phyloP scores from a whole-genome alignment of 345 rosid species.

The Orychophragmus violaceus region DNA sequence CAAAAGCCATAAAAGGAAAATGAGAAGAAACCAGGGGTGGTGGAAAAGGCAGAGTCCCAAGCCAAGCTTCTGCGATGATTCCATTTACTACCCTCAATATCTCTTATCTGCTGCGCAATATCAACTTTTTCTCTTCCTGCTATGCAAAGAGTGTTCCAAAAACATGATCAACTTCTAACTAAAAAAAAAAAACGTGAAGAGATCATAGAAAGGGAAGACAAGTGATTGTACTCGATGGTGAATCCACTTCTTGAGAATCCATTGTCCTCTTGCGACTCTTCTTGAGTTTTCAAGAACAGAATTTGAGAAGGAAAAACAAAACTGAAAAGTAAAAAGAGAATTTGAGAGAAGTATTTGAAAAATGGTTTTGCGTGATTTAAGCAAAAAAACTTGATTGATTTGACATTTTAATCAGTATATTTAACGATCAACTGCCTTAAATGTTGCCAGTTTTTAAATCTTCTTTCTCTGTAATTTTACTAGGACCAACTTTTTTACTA shows the following conservation, averaged over 20 bases:
- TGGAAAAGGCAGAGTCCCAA: conserved; percentile 68
- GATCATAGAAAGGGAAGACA: not conserved
- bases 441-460: not conserved
- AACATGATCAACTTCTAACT: not conserved
- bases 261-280: not conserved
- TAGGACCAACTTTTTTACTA: not conserved
- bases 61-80: conserved; percentile 61
- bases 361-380: not conserved
- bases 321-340: not conserved
- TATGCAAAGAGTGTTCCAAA: not conserved
- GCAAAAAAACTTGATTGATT: not conserved
- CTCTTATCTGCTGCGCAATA: not conserved
- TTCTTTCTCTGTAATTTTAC: too few species aligned
- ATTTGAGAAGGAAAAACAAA: not conserved
- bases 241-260: conserved; percentile 13
- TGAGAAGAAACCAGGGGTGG: conserved; percentile 41
- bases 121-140: conserved; percentile 13
- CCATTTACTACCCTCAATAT: not conserved
- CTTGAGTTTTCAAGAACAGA: not conserved
- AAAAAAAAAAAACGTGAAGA: not conserved
- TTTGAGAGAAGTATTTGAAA: not conserved
- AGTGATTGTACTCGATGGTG: conserved; percentile 14
- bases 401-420: not conserved
- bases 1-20: not conserved
- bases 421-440: not conserved